Base-by-base conservation (phyloP, 1,284 basidiomycete genomes). In the Sphaerobolus stellatus region DNA sequence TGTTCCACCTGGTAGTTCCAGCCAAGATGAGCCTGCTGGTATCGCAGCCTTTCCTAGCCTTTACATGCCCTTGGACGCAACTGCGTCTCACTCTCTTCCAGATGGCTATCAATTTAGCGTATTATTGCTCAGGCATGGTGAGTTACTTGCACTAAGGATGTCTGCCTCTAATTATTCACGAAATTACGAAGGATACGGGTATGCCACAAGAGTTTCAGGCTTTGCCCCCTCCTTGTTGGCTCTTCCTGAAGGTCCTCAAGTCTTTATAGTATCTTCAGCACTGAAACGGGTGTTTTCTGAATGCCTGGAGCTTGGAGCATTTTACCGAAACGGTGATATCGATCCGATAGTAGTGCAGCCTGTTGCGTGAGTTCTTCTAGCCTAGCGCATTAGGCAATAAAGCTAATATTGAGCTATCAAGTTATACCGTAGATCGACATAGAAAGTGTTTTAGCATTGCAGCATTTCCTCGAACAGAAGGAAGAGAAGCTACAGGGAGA, bases 81-180 rank as follows among this genome's bases (percentile, higher is more conserved):
- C 33, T 34, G n/a, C 33, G 11, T 34, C 33, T 34, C 11, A 34
- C 11, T 11, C 33, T 34, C 33, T 34, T 11, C 11, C 33, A n/a
- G n/a, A 48, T 48, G 46, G 16, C 20, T 18, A 28, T 50, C 20
- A 50, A 33, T 36, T 13, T 86, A 51, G 85, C 80, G 1, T 88
- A 86, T 64, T 88, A 88, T 63, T 88, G 85, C 66, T 86, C 84
- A 31, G 86, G 86, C 86, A 89, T 63, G 86, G 85, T 83, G 54
- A 50, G 71, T 8, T 27, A 24, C 7, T 24, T 46, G n/a, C 28
- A 33, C 8, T n/a, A 14, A 58, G n/a, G 41, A 34, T 30, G 30
- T 30, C 43, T 4, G 50, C 9, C 14, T 14, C 41, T 25, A 38
- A 44, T 3, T 22, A 20, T 41, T 29, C 44, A 27, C 24, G 4